Evolutionary conservation across 192 early-diverging fungal genomes (phyloP), one percentile per base, ranked within the genome.

Genomic region (Podila horticola): DNA sequence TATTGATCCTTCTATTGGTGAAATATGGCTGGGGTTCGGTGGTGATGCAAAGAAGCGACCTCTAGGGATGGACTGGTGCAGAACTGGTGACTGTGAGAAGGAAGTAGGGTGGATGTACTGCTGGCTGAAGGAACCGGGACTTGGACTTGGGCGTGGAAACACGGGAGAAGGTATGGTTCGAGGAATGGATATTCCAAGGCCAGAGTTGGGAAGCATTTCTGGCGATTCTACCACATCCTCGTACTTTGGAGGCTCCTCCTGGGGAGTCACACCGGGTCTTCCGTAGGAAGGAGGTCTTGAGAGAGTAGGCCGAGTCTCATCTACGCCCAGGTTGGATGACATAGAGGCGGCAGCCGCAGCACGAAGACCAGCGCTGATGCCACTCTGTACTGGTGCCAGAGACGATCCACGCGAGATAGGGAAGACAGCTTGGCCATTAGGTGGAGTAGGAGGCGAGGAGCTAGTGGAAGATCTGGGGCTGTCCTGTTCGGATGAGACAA

Each of bases 351-450:
- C 69, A 20, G 77, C 77, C 0, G 71, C 77, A n/a, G 75, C 70
- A 45, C 70, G 58, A 36, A 81, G 71, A 45, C 71, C 77, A 28
- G 71, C 70, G 45, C 77, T 73, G 62, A 81, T 72, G 2, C 77
- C 77, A 73, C 77, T 81, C 29, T 65, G 61, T n/a, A 38, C 34
- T 1, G 51, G 48, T 3, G n/a, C 70, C 3, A 45, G 67, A 11
- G 51, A 38, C 48, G 24, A 41, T 28, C 45, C 49, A 29, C 20
- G 17, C 6, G n/a, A 17, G n/a, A 22, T 26, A 26, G n/a, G n/a
- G 24, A 55, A 26, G 52, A 55, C 24, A 52, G 50, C 50, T 22
- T 55, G 52, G n/a, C 11, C 52, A 55, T n/a, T 24, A 24, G 8
- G 52, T 2, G 52, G 52, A 0, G 17, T 61, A 11, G 19, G 59